phyloP scores from a whole-genome alignment of 2,329 filamentous ascomycete species.

The Epichloe baconii region DNA sequence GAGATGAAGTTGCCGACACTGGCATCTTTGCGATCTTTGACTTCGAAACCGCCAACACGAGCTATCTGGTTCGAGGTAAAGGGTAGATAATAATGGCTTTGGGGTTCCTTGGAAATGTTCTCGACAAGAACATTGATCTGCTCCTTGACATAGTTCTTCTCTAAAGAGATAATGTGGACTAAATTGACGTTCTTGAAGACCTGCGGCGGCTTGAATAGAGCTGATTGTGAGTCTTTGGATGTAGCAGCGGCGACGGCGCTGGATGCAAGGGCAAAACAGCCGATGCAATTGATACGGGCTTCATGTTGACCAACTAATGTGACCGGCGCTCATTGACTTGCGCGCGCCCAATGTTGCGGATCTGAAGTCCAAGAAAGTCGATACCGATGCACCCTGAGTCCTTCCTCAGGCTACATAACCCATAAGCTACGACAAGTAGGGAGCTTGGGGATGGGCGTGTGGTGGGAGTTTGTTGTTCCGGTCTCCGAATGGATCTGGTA shows the following conservation, averaged over 20 bases:
- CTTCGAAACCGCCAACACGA: constrained; percentile 75
- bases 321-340: constrained; percentile 21
- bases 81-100: constrained; percentile 83
- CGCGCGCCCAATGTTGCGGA: constrained; percentile 12
- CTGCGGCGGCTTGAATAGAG: constrained; percentile 70
- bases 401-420: constrained; percentile 5
- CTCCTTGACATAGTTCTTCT: constrained; percentile 86
- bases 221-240: constrained; percentile 45
- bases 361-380: constrained; percentile 6
- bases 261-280: constrained; percentile 46
- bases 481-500: neutral
- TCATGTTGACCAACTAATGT: constrained; percentile 22
- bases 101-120: constrained; percentile 66
- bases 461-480: constrained; percentile 8
- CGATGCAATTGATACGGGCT: constrained; percentile 36
- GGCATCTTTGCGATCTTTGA: constrained; percentile 77
- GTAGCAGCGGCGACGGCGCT: constrained; percentile 33
- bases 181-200: constrained; percentile 92
- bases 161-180: constrained; percentile 77
- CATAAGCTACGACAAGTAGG: neutral
- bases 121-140: constrained; percentile 88
- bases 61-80: constrained; percentile 67
- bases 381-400: constrained; percentile 3
- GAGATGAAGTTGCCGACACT: constrained; percentile 54
- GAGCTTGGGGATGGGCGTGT: constrained; percentile 3